Base-by-base conservation (phyloP, 805 yeast genomes). In the Candida coquimbonensis region DNA sequence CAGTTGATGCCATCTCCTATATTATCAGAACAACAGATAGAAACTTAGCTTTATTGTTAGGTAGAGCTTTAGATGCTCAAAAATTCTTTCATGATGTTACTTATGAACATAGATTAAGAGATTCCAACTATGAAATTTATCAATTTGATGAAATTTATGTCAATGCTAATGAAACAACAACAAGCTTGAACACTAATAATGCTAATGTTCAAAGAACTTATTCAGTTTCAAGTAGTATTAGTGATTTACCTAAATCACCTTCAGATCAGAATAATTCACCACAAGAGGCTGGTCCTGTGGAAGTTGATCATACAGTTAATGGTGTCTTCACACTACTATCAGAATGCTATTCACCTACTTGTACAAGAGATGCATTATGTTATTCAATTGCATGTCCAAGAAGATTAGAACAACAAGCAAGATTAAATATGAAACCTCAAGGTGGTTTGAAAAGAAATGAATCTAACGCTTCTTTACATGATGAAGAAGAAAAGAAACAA, bases 361-460 rank as follows among this genome's bases (percentile, higher is more conserved):
- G 99, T 66, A 82, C 96, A 6, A 72, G 95, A 43, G 95, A 87
- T 57, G 72, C 78, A 32, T 69, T 91, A 36, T 93, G 99, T 66
- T 93, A 93, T 65, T 86, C 96, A 38, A 90, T 93, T 54, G 95
- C 96, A 12, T 93, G 99, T 67, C 99, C 99, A 14, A 77, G 96
- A 54, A 76, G 98, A 51, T 70, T 93, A 42, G 98, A 91, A 65
- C 98, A 93, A 64, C 98, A 91, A 61, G 96, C 96, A 5, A 74
- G 98, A 49, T 74, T 87, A 43, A 89, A 90, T 56, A 74, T 87
- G 79, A 87, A 87, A 61, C 87, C 93, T 3, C 84, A 85, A 56
- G 93, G 95, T 38, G 95, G 91, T 0, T 71, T 91, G 54, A 75
- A 80, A 49, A 70, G 95, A 41, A 86, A 91, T 13, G 90, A 83